A percentile compares a stretch with the other conserved stretches of the same genome.
These are phyloP conservation scores for Apiospora kogelbergensis DNA, from an alignment of 2,329 filamentous ascomycete genomes.

Conservation along the genomic window DNA sequence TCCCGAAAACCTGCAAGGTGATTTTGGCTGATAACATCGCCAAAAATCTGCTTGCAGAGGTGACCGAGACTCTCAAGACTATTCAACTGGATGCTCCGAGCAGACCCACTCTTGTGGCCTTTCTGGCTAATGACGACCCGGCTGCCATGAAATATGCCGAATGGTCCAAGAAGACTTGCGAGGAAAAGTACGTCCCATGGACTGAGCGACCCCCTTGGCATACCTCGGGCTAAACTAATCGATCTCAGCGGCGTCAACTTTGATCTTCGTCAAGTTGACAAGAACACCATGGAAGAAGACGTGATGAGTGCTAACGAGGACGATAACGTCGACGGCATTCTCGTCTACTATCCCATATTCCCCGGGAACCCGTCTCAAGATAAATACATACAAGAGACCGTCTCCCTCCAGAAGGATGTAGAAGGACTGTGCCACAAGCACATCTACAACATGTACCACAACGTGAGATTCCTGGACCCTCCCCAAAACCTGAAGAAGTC, in stretches of 20 bases:
- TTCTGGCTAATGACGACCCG: conserved; percentile 88
- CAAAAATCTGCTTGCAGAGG: conserved; percentile 76
- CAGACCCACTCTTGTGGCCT: conserved; percentile 81
- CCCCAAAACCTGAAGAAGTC: conserved; percentile 79
- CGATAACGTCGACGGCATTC: conserved; percentile 76
- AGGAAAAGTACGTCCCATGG: conserved; percentile 75
- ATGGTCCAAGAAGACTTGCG: conserved; percentile 95
- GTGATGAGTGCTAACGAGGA: conserved; percentile 85
- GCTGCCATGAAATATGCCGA: conserved; percentile 92
- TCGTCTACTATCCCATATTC: conserved; percentile 99
- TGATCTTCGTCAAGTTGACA: conserved; percentile 77
- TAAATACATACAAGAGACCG: conserved; percentile 93
- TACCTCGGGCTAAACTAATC: conserved; percentile 13
- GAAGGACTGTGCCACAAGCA: conserved; percentile 92
- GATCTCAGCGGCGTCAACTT: conserved; percentile 78
- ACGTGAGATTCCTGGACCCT: conserved; percentile 88
- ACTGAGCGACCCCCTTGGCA: conserved; percentile 8
- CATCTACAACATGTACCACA: conserved; percentile 99
- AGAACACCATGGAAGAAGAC: conserved; percentile 86
- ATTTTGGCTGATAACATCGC: conserved; percentile 86
- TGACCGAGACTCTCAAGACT: conserved; percentile 71
- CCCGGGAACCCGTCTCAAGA: conserved; percentile 77
- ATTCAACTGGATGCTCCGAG: conserved; percentile 56
- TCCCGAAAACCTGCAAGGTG: conserved; percentile 82
- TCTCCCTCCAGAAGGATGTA: conserved; percentile 87